Conservation (phyloP, 768 basidiomycete species). For the Mycena capillaripes region DNA sequence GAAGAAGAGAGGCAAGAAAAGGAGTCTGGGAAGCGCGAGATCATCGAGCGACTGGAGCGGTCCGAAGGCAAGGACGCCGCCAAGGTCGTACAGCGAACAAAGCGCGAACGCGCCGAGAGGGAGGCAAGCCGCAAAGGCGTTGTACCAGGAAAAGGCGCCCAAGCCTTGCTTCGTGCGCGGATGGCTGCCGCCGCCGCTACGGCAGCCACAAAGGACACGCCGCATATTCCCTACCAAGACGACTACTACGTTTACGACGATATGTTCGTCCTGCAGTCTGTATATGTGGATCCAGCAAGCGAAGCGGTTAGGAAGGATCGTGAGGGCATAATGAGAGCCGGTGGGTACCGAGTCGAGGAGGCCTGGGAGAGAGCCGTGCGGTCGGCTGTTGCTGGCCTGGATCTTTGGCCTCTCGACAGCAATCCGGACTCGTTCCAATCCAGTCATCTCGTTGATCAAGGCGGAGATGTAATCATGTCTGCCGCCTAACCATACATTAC, state of each 20-base stretch:
- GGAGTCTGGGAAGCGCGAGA: conserved; percentile 77
- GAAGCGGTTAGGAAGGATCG: conserved; percentile 83
- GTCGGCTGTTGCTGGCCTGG: conserved; percentile 80
- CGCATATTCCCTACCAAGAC: conserved; percentile 85
- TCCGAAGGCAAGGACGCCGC: conserved; percentile 79
- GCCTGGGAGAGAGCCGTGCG: conserved; percentile 89
- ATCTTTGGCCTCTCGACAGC: conserved; percentile 63
- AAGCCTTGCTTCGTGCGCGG: conserved; percentile 53
- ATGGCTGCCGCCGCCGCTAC: conserved; percentile 72
- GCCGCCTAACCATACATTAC: conserved; percentile 44
- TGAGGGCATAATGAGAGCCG: conserved; percentile 85
- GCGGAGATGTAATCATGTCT: conserved; percentile 64
- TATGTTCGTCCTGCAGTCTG: conserved; percentile 65
- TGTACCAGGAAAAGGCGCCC: conserved; percentile 64
- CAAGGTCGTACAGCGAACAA: conserved; percentile 76
- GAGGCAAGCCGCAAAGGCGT: conserved; percentile 56
- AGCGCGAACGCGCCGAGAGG: conserved; percentile 70
- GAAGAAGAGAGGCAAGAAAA: conserved; percentile 84
- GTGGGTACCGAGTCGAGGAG: conserved; percentile 86
- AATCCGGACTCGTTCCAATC: too few species aligned
- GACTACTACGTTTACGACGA: conserved; percentile 84
- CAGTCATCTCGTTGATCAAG: conserved; percentile 41
- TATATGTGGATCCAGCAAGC: conserved; percentile 81
- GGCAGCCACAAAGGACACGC: conserved; percentile 77
- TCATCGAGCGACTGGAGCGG: conserved; percentile 84